Base-by-base conservation (phyloP, 2,329 filamentous ascomycete genomes). In the Ophiocordyceps sinensis region DNA sequence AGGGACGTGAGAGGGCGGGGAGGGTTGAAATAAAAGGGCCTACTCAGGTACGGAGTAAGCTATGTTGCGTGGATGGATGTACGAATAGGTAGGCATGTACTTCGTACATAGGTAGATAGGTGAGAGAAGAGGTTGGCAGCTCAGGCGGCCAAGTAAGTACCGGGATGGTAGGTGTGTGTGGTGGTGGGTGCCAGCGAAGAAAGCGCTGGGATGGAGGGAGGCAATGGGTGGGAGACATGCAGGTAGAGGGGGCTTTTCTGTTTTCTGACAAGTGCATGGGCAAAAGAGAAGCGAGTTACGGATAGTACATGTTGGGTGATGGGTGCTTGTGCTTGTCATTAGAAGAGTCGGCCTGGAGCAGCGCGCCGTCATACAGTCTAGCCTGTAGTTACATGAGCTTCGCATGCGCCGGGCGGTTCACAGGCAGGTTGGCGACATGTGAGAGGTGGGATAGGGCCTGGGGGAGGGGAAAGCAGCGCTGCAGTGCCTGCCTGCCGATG, bases 191-290 rank as follows among this genome's bases (percentile, higher is more conserved):
- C 47, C 44, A 50, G 53, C 50, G 49, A 53, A 52, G 50, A 51
- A 51, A 31, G 31, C 49, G 48, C 54, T 60, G 53, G 55, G 61
- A 59, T 63, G 64, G 61, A 59, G 64, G 64, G 61, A 59, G 64
- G 64, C 61, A 65, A 63, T 56, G 61, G 61, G 60, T 60, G 59
- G 61, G 59, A 59, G 57, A 63, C 57, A 66, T 65, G 64, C 63
- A 66, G 56, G 55, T 62, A 59, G 58, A 60, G 60, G 58, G 59
- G 62, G 55, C 49, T 52, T 51, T 43, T n/a, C n/a, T n/a, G n/a
- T n/a, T n/a, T 52, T 52, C 45, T 50, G 53, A 57, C 53, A 56
- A 60, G 19, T 19, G 19, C 19, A 19, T 19, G 19, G 19, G 19
- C 19, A 19, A 19, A 19, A 19, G 19, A 47, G 51, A 53, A 53